Base-by-base conservation (phyloP, 208 protist species). In the Crithidia fasciculata region DNA sequence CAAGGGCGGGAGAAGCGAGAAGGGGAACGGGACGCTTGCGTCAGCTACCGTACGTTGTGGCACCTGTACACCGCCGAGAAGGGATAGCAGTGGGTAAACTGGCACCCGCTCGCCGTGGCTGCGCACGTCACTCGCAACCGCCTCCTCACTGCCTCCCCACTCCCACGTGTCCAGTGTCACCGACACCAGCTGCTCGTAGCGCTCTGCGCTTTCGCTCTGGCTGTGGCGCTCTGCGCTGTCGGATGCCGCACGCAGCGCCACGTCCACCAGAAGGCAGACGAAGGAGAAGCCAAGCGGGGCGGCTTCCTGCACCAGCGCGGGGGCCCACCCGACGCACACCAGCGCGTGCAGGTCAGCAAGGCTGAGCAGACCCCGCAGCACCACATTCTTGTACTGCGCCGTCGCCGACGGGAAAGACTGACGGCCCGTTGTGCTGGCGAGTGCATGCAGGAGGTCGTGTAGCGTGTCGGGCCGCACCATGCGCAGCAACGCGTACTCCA, bases 401-500 rank as follows among this genome's bases (percentile, higher is more conserved):
- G 64, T 7, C n/a, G 52, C 5, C 13, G 5, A 18, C 63, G 28
- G 12, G 37, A 45, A 19, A 10, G 62, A 19, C 1, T 13, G 39
- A 36, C 41, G 13, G 5, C 58, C 50, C 12, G 68, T 61, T 39
- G 15, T 7, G 55, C 36, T 43, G 4, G 68, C 52, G 50, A 80
- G 74, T 19, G 37, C 47, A 45, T 74, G 68, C 8, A 80, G 18
- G 5, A 28, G 8, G 41, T 40, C 8, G 18, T 80, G 54, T 40
- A 85, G 56, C 45, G n/a, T 18, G 41, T 75, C 52, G 0, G 66
- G 62, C 28, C 72, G 55, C 55, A 76, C 81, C 54, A 82, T 69
- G 43, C 76, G 65, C 47, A 85, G 72, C 60, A 85, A 54, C 15
- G 76, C 70, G 72, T 80, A 64, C 47, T 57, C 72, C 56, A 85